A percentile compares a stretch with the other conserved stretches of the same genome.
Conservation (phyloP, 495 filamentous ascomycete species). For the Schizothecium vesticola region DNA sequence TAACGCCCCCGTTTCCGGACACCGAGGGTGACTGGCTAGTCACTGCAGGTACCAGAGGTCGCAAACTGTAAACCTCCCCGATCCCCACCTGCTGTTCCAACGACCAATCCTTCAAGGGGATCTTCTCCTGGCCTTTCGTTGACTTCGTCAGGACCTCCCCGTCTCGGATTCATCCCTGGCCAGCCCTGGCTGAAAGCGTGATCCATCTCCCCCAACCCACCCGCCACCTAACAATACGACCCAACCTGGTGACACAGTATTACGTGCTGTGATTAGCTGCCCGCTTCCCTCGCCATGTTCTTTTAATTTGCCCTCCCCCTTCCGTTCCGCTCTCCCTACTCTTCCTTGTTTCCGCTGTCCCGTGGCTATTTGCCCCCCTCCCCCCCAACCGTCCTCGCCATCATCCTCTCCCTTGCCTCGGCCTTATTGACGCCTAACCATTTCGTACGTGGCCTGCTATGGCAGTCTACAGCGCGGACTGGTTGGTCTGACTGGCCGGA, state of each 20-base stretch:
- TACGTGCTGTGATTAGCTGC: background rate
- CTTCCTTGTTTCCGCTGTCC: background rate
- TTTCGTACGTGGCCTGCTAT: background rate
- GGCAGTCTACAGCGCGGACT: background rate
- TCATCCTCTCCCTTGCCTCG: background rate
- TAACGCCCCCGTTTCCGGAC: background rate
- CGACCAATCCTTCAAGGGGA: background rate
- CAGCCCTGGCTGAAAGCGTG: background rate
- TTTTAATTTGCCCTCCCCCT: background rate
- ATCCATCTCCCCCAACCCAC: background rate
- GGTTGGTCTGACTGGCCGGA: background rate
- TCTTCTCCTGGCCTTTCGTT: background rate
- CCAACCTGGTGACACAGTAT: background rate
- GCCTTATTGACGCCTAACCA: background rate
- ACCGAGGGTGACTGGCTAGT: background rate
- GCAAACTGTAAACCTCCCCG: background rate
- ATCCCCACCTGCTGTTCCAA: background rate
- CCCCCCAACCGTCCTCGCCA: background rate
- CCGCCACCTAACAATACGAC: background rate
- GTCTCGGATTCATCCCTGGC: background rate
- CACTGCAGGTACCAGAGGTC: background rate
- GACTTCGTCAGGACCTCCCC: background rate
- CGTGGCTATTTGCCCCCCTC: background rate
- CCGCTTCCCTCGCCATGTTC: background rate
- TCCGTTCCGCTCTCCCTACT: background rate